Evolutionary conservation across 495 filamentous ascomycete genomes (phyloP), one percentile per base, ranked within the genome.

Genomic region (Xylaria bambusicola): DNA sequence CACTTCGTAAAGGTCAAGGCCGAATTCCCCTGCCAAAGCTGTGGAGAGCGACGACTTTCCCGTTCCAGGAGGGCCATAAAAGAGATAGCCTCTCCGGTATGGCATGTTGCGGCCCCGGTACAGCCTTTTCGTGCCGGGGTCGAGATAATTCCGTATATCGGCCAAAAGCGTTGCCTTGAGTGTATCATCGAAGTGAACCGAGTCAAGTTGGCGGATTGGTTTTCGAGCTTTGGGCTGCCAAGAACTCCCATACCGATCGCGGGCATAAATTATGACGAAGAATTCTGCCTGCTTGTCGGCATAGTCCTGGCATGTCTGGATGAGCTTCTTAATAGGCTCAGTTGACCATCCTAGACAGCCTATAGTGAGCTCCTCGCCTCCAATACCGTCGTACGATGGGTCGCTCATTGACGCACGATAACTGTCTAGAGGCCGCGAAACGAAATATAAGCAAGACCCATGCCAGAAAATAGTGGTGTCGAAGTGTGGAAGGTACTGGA

Each of bases 111-210:
- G 82, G n/a, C 78, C 71, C 24, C 84, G 80, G 68, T 93, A 94
- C 79, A 87, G 90, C 45, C 80, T 75, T 40, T 83, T 78, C 7
- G 87, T 91, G 9, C 79, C 73, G 0, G 87, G 85, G 58, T 92
- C 86, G 6, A 96, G 77, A 64, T 93, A 96, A 60, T 92, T 89
- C 58, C 85, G 85, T 62, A 94, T 88, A 67, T 97, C 91, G 29
- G 75, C 67, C 4, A 95, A 72, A 26, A 96, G 80, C 8, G 74
- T 79, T 6, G 79, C 68, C 73, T 96, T 96, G 66, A 86, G 77
- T 7, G 72, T 61, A 47, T 79, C 75, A 58, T 79, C 76, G 55
- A 81, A 76, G 29, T 78, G 73, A 12, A 81, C 73, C 6, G 78
- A 80, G 24, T 77, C 72, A 2, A 81, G 66, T 26, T 73, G 72